These are phyloP conservation scores for Penicillium paxilli DNA, from an alignment of 495 filamentous ascomycete species.

Conservation along the genomic window DNA sequence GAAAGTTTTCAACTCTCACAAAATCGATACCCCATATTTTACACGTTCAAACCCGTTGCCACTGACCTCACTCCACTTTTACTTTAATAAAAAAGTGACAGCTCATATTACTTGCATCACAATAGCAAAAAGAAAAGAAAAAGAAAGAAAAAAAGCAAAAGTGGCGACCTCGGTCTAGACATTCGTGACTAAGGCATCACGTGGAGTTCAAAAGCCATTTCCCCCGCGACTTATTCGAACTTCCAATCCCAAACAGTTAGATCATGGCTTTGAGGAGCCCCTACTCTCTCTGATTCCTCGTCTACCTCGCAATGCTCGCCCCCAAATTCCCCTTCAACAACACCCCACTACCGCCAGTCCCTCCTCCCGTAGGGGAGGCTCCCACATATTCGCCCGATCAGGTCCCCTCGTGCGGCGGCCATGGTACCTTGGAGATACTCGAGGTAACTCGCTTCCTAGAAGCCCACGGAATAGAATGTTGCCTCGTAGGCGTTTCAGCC, in stretches of 20 bases:
- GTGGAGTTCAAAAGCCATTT: constrained; percentile 13
- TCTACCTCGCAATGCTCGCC: constrained; percentile 15
- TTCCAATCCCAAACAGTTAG: background rate
- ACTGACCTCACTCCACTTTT: too few species aligned
- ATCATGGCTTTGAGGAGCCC: background rate
- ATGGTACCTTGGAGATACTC: constrained; percentile 30
- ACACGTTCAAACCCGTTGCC: too few species aligned
- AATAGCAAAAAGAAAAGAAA: background rate
- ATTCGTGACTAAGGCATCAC: constrained; percentile 17
- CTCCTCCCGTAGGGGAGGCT: constrained; percentile 7
- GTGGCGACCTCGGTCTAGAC: constrained; percentile 10
- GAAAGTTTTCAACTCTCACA: too few species aligned
- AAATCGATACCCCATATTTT: too few species aligned
- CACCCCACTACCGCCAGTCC: constrained; percentile 13
- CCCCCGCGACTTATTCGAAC: constrained; percentile 16
- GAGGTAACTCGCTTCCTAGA: constrained; percentile 28
- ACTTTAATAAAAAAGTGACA: too few species aligned
- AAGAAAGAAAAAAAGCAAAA: background rate
- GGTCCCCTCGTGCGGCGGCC: constrained; percentile 24
- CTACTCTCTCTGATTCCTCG: constrained; percentile 1
- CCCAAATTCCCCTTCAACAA: constrained; percentile 16
- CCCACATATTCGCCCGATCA: constrained; percentile 21
- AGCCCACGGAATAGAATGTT: constrained; percentile 29
- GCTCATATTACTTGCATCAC: background rate
- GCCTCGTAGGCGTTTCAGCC: constrained; percentile 28